phyloP scores from a whole-genome alignment of 169 alveolate species.

The Neospora caninum region DNA sequence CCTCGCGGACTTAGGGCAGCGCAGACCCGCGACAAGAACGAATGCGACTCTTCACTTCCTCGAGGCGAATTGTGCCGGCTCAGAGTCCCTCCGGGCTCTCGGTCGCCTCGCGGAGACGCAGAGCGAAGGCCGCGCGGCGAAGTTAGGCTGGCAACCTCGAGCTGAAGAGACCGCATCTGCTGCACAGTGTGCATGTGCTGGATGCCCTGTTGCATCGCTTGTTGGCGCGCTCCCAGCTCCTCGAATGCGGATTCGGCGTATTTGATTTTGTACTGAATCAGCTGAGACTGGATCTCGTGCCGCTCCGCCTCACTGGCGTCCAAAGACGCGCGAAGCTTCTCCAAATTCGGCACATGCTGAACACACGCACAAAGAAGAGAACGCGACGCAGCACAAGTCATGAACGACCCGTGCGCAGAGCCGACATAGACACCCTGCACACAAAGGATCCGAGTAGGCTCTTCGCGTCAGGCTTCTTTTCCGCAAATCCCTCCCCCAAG shows the following conservation, averaged over 20 bases:
- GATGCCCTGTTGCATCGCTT: conserved; percentile 18
- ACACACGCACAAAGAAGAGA: conserved; percentile 8
- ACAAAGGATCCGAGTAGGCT: no score
- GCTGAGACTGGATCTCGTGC: conserved; percentile 36
- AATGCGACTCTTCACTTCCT: background rate
- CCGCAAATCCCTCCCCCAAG: no score
- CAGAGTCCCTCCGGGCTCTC: background rate
- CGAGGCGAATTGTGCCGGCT: background rate
- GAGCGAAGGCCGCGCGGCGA: background rate
- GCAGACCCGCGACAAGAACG: background rate
- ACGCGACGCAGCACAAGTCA: background rate
- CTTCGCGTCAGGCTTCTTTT: no score
- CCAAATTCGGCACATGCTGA: conserved; percentile 13
- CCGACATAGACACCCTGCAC: no score
- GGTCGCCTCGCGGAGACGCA: background rate
- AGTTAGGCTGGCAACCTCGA: background rate
- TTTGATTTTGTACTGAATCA: conserved; percentile 41
- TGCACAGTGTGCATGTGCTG: conserved; percentile 17
- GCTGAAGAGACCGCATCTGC: conserved; percentile 11
- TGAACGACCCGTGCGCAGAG: no score
- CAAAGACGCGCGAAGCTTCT: background rate
- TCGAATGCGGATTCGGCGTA: conserved; percentile 50
- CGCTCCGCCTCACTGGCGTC: conserved; percentile 27
- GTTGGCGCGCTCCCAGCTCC: conserved; percentile 50
- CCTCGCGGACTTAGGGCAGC: background rate